Conservation (phyloP, 2,329 filamentous ascomycete genomes). For the Calonectria naviculata region DNA sequence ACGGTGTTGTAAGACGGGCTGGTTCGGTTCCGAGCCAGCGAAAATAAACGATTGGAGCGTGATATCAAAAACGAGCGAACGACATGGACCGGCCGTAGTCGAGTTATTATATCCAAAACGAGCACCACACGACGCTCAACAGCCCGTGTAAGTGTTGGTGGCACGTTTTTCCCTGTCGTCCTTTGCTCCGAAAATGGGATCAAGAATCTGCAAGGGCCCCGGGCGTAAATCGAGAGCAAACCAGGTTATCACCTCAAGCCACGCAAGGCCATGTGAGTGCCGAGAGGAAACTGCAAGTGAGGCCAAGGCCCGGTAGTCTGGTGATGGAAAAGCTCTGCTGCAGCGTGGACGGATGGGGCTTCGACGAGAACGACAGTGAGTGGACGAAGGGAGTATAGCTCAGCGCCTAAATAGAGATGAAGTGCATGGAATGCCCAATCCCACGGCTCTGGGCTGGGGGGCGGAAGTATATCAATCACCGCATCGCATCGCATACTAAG, state of each 20-base stretch:
- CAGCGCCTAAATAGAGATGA: constrained; percentile 40
- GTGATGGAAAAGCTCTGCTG: constrained; percentile 37
- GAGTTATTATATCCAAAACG: constrained; percentile 19
- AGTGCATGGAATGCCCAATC: constrained; percentile 31
- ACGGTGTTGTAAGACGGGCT: not conserved
- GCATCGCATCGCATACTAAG: not conserved
- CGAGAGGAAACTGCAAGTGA: constrained; percentile 20
- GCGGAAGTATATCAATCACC: constrained; percentile 24
- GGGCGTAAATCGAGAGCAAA: not conserved
- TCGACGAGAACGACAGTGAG: constrained; percentile 28
- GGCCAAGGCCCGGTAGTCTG: constrained; percentile 38
- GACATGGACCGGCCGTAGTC: constrained; percentile 12
- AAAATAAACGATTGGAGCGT: constrained; percentile 7
- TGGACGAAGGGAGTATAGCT: constrained; percentile 31
- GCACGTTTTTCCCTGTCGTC: constrained; percentile 20
- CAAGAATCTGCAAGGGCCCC: not conserved
- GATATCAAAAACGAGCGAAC: constrained; percentile 1
- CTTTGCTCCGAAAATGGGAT: not conserved
- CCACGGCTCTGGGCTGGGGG: constrained; percentile 16
- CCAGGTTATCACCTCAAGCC: constrained; percentile 13
- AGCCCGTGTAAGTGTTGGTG: constrained; percentile 32
- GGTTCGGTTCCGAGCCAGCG: constrained; percentile 13
- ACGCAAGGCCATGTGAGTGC: constrained; percentile 21
- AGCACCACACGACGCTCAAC: constrained; percentile 9
- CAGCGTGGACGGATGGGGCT: constrained; percentile 33